Base-by-base conservation (phyloP, 208 protist species). In the Leishmania lainsoni region DNA sequence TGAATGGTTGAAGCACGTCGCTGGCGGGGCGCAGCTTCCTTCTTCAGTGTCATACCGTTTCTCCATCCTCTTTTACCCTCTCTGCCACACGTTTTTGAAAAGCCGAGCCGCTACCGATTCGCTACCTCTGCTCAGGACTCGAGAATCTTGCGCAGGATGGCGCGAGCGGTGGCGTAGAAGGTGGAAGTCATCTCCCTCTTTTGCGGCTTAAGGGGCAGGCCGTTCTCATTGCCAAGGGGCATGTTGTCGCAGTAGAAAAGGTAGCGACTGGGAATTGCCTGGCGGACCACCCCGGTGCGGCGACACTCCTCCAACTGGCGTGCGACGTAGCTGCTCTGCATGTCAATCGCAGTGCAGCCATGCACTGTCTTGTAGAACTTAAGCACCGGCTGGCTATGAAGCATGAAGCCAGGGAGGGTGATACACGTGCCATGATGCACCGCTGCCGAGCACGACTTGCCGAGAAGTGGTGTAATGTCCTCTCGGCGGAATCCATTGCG, bases 321-420 rank as follows among this genome's bases (percentile, higher is more conserved):
- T 26, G 90, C 92, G 26, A 96, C 85, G 78, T 96, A 96, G 81
- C 92, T 95, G 78, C 93, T 94, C 83, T 96, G 90, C 94, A 96
- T 96, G 42, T 97, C 94, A 22, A 96, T 58, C n/a, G 88, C 80
- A 1, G 81, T 91, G 85, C 91, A 94, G 39, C 86, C 90, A 76
- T 95, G 92, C 42, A 97, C 90, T 1, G 87, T 90, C 78, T 94
- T 87, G 85, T 96, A 96, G 69, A 96, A 96, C 68, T 87, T 90
- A 29, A 96, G 80, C n/a, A 95, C 87, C 0, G 88, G 80, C 39
- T 84, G 69, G 79, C 91, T 95, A 61, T 97, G 92, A 29, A 97
- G 83, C 54, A 97, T 81, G 69, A 95, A 91, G 5, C 94, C 93
- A 6, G 92, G 90, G 29, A 96, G 84, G 8, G 93, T 96, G 63